These are phyloP conservation scores for Leishmania tarentolae DNA, from an alignment of 208 protist genomes.

Conservation along the genomic window DNA sequence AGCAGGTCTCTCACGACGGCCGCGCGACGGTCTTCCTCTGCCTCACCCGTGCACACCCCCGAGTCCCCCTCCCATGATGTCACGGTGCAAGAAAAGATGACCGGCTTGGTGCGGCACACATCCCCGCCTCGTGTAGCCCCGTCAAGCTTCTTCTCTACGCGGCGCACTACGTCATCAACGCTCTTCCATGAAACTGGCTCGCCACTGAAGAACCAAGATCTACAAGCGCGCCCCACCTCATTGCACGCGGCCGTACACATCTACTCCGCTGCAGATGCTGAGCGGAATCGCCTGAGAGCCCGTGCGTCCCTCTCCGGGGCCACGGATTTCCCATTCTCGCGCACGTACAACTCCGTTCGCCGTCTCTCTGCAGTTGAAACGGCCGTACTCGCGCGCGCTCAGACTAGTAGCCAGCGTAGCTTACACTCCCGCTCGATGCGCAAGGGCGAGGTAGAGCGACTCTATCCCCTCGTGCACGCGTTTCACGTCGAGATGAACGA, in stretches of 20 bases:
- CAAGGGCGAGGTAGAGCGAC: slow-evolving; percentile 20
- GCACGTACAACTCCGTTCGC: neutral
- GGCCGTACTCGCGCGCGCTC: slow-evolving; percentile 21
- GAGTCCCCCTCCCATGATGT: neutral
- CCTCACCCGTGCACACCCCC: neutral
- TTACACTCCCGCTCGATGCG: neutral
- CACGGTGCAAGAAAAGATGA: neutral
- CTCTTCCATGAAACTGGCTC: neutral
- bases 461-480: slow-evolving; percentile 36
- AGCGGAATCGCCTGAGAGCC: neutral
- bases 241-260: neutral
- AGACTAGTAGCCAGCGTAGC: neutral
- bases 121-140: neutral
- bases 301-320: neutral
- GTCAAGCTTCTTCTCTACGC: neutral
- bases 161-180: neutral
- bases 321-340: neutral
- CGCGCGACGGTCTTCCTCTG: neutral
- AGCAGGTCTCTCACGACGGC: neutral
- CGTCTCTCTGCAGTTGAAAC: slow-evolving; percentile 23
- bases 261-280: too few species aligned
- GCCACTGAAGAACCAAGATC: neutral
- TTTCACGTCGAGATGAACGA: slow-evolving; percentile 27
- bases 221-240: neutral
- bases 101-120: neutral